Evolutionary conservation across 2,329 filamentous ascomycete genomes (phyloP).

Genomic region (Pyrenophora seminiperda): DNA sequence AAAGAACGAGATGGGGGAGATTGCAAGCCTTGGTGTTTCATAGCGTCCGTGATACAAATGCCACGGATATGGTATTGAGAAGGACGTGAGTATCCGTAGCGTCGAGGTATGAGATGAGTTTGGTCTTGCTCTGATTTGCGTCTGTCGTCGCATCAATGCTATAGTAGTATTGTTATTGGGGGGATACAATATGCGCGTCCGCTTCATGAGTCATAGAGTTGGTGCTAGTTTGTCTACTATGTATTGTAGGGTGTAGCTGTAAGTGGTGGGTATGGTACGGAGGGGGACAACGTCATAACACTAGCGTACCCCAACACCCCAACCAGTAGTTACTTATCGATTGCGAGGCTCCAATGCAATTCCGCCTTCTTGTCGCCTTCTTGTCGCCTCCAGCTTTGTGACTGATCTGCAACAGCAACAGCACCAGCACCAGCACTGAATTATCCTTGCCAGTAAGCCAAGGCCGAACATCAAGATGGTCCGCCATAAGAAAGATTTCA

Average conservation of each 20-base stretch:
- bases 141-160: neutral
- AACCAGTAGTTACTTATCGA: too few relatives aligned
- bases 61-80: neutral
- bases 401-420: constrained; percentile 4
- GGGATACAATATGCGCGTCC: too few relatives aligned
- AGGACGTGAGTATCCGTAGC: constrained; percentile 7
- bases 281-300: constrained; percentile 18
- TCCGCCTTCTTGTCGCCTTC: constrained; percentile 23
- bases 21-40: constrained; percentile 76
- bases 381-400: constrained; percentile 22
- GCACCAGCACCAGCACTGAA: constrained; percentile 6
- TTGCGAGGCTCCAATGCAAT: constrained; percentile 22
- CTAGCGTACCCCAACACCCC: too few relatives aligned
- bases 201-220: too few relatives aligned
- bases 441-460: neutral
- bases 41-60: constrained; percentile 46
- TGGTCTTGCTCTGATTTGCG: neutral
- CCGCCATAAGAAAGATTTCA: constrained; percentile 90
- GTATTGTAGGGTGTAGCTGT: too few relatives aligned
- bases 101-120: neutral
- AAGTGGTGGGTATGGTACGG: neutral
- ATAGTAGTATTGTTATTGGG: neutral
- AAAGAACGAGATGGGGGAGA: constrained; percentile 82
- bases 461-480: constrained; percentile 65
- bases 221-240: too few relatives aligned